phyloP scores from a whole-genome alignment of 2,329 filamentous ascomycete species.

The Beauveria scarabaeidicola region DNA sequence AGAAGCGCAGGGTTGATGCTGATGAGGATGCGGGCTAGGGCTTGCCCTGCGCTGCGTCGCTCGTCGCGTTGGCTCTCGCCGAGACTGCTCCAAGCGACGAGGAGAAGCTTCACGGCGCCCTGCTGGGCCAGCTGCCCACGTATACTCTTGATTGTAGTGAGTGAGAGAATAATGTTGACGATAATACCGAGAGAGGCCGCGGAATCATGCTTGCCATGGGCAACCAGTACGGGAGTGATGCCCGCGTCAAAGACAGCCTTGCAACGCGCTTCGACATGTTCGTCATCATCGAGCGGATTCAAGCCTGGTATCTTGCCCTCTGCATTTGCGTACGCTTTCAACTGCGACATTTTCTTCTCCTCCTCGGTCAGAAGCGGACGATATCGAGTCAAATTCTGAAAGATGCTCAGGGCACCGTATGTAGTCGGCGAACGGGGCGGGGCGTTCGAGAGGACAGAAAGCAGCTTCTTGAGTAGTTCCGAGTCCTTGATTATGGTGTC shows the following conservation, averaged over 20 bases:
- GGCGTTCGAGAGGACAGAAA: conserved; percentile 52
- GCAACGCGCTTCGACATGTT: conserved; percentile 68
- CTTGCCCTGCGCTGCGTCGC: conserved; percentile 62
- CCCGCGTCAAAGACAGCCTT: conserved; percentile 70
- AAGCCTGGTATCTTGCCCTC: conserved; percentile 55
- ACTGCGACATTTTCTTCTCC: conserved; percentile 81
- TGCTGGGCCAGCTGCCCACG: conserved; percentile 82
- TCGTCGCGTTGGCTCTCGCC: conserved; percentile 36
- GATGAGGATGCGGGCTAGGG: conserved; percentile 76
- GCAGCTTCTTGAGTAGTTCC: conserved; percentile 59
- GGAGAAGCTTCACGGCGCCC: conserved; percentile 79
- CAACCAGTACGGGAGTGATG: conserved; percentile 67
- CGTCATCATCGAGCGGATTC: conserved; percentile 66
- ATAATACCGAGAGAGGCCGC: conserved; percentile 62
- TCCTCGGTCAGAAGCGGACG: conserved; percentile 73
- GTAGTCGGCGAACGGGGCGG: conserved; percentile 60
- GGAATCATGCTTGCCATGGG: conserved; percentile 65
- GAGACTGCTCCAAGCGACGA: conserved; percentile 60
- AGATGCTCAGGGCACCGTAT: conserved; percentile 79
- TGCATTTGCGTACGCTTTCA: conserved; percentile 90
- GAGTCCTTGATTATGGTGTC: conserved; percentile 66
- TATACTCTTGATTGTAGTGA: conserved; percentile 65
- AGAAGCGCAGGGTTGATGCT: conserved; percentile 77
- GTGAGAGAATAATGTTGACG: conserved; percentile 65
- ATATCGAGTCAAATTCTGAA: conserved; percentile 78